Evolutionary conservation across 1,284 basidiomycete genomes (phyloP).

Genomic region (Boletellus deceptivus): DNA sequence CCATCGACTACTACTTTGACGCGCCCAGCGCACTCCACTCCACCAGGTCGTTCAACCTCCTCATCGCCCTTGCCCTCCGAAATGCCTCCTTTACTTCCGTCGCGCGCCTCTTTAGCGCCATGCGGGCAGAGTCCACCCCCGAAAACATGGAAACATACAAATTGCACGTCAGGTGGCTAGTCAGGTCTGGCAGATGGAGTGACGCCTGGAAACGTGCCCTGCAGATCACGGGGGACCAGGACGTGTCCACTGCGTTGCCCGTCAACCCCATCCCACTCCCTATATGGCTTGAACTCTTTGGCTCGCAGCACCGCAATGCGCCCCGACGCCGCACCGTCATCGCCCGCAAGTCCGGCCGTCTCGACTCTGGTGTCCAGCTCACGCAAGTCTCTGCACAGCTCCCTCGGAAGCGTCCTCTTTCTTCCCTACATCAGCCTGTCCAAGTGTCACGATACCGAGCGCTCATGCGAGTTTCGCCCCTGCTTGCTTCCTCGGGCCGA

Average conservation of each 20-base stretch:
- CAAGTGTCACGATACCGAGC: constrained; percentile 24
- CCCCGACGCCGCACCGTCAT: constrained; percentile 24
- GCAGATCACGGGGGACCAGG: constrained; percentile 11
- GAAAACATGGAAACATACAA: constrained; percentile 46
- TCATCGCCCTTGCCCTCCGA: constrained; percentile 48
- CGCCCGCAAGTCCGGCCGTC: neutral
- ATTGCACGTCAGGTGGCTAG: constrained; percentile 48
- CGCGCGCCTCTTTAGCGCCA: constrained; percentile 40
- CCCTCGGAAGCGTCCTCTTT: constrained; percentile 16
- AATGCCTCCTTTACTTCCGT: constrained; percentile 42
- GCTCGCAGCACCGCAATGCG: constrained; percentile 36
- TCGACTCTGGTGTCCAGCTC: neutral
- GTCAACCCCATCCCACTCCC: constrained; percentile 36
- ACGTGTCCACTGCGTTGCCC: neutral
- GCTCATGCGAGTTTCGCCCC: constrained; percentile 34
- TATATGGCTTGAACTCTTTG: constrained; percentile 56
- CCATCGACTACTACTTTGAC: constrained; percentile 51
- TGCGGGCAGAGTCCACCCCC: constrained; percentile 38
- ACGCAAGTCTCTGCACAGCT: neutral
- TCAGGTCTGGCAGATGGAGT: constrained; percentile 48
- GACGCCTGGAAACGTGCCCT: constrained; percentile 44
- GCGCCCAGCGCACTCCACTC: constrained; percentile 41
- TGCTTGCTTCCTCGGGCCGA: constrained; percentile 25
- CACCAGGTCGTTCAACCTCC: constrained; percentile 52
- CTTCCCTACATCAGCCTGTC: constrained; percentile 9